A percentile compares a stretch with the other conserved stretches of the same genome.
Conservation (phyloP, 2,329 filamentous ascomycete species). For the Colletotrichum sp. region DNA sequence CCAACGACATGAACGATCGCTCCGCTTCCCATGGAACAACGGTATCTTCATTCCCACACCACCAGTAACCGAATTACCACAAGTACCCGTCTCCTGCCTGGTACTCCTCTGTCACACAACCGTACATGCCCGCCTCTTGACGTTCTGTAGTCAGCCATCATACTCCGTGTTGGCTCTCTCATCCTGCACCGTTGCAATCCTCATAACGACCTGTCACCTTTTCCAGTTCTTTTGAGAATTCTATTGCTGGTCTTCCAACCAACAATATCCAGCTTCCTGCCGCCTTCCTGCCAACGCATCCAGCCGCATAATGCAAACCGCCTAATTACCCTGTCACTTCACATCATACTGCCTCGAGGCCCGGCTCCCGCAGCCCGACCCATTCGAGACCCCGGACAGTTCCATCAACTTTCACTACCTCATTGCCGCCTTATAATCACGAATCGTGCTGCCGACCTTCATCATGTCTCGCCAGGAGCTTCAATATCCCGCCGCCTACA, state of each 20-base stretch:
- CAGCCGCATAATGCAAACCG: conserved; percentile 10
- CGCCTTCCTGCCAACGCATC: neutral
- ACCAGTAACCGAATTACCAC: neutral
- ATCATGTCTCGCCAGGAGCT: conserved; percentile 5
- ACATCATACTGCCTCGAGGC: neutral
- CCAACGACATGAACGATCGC: conserved; percentile 12
- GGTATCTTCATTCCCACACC: conserved; percentile 1
- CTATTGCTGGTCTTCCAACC: neutral
- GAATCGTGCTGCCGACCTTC: neutral
- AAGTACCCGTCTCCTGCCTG: neutral
- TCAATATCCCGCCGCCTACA: neutral
- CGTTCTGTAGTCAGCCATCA: neutral
- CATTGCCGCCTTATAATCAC: conserved; percentile 1
- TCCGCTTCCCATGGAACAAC: neutral
- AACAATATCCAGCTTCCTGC: neutral
- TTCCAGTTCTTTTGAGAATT: neutral
- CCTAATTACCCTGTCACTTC: neutral
- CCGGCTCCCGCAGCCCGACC: neutral
- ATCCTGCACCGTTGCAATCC: neutral
- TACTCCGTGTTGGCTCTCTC: neutral
- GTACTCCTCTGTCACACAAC: too few species aligned
- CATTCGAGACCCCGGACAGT: neutral
- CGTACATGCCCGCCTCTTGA: neutral
- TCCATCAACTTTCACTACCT: neutral
- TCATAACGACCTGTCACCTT: conserved; percentile 2